Base-by-base conservation (phyloP, 1,139 yeast species). In the Protomyces inouyei region DNA sequence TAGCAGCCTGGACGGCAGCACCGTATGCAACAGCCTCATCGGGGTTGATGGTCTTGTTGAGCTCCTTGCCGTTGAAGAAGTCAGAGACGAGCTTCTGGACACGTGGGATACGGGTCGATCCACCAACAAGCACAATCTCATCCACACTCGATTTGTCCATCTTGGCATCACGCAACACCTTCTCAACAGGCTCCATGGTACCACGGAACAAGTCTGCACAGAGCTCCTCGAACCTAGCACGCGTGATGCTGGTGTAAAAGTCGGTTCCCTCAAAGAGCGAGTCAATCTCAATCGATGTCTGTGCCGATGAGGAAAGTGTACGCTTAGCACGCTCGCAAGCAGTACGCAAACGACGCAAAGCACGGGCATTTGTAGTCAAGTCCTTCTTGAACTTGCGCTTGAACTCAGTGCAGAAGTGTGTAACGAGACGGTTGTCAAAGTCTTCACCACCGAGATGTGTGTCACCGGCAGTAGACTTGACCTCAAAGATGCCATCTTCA, bases 401-500 rank as follows among this genome's bases (percentile, higher is more conserved):
- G 93, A 92, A 92, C 78, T 92, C 97, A 76, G 85, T 85, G 81
- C 86, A 86, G 86, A 92, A 92, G 85, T 85, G 90, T 80, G 88
- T 93, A 78, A 92, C 88, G 77, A 92, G 85, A 85, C 91, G 88
- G 86, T 92, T 86, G 81, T 91, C 97, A 82, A 92, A 92, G 84
- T 92, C 98, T 85, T 92, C 96, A 87, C 98, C 98, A 87, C 98
- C 98, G 84, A 92, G 87, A 83, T 92, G 98, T 76, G 98, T 93
- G 83, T 93, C 97, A 90, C 98, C 98, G 78, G 98, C 97, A 76
- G 98, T 93, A 76, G 98, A 95, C 86, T 92, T 92, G 78, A 93
- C 98, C 77, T 95, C 92, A 87, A 92, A 93, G 76, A 93, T 95
- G 86, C 98, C 98, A 80, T 95, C 98, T 78, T 95, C 95, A 78